phyloP scores from a whole-genome alignment of 2,329 filamentous ascomycete species.

The Blastomyces silverae region DNA sequence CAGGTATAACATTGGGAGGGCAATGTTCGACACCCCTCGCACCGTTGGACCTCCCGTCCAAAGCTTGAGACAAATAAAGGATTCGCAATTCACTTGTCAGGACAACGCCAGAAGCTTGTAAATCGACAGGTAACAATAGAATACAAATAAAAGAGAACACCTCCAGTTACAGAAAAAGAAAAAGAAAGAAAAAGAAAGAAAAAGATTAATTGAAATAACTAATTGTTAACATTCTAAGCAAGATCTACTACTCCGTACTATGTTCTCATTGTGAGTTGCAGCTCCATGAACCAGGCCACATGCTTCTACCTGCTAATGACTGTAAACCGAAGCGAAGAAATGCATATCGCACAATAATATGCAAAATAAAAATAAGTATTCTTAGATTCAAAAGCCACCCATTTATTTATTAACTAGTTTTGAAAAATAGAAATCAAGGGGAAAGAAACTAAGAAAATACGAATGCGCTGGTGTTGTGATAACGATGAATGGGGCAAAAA shows the following conservation, averaged over 20 bases:
- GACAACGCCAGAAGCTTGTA: too few species aligned
- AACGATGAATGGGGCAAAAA: slow-evolving; percentile 18
- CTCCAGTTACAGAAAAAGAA: too few species aligned
- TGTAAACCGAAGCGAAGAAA: neutral
- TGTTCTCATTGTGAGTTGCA: neutral
- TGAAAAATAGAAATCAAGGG: neutral
- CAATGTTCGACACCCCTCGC: too few species aligned
- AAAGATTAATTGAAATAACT: neutral
- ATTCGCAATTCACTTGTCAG: too few species aligned
- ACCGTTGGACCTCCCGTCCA: too few species aligned
- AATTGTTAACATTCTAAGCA: neutral
- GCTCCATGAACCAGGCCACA: neutral
- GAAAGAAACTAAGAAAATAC: slow-evolving; percentile 3
- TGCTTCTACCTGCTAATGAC: neutral
- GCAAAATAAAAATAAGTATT: neutral
- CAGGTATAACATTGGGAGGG: neutral
- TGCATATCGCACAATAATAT: neutral
- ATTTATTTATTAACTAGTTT: slow-evolving; percentile 9
- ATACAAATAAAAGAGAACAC: too few species aligned
- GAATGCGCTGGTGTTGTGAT: slow-evolving; percentile 13
- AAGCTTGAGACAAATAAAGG: neutral
- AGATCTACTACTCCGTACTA: neutral
- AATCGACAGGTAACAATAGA: too few species aligned
- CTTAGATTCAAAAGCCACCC: slow-evolving; percentile 11
- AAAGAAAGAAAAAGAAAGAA: too few species aligned